These are phyloP conservation scores for Avena atlantica DNA, from an alignment of 176 grass and related monocot genomes.

Conservation along the genomic window DNA sequence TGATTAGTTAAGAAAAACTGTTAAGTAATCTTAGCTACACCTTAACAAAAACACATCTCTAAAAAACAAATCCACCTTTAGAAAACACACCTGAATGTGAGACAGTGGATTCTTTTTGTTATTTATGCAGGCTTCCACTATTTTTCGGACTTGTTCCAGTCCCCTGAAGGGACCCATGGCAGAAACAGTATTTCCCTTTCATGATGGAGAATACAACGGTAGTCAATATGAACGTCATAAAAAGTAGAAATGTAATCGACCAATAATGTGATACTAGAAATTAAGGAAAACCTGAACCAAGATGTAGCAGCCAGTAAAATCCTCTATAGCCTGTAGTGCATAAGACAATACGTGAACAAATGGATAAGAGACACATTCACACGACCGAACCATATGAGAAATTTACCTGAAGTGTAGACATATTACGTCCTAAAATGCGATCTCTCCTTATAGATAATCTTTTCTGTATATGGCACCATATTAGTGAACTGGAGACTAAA, in stretches of 20 bases:
- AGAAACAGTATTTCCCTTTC: slow-evolving; percentile 82
- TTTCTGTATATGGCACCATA: slow-evolving; percentile 66
- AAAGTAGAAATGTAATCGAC: background rate
- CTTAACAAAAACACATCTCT: background rate
- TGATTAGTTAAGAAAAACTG: slow-evolving; percentile 42
- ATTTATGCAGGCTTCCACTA: slow-evolving; percentile 80
- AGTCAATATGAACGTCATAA: slow-evolving; percentile 7
- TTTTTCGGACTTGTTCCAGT: slow-evolving; percentile 75
- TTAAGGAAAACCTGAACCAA: slow-evolving; percentile 75
- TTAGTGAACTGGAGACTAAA: background rate
- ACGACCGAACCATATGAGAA: background rate
- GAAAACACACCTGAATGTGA: slow-evolving; percentile 73
- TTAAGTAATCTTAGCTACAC: slow-evolving; percentile 15
- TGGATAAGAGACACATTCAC: background rate
- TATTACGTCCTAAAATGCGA: slow-evolving; percentile 88
- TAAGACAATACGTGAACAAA: slow-evolving; percentile 26
- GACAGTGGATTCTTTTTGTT: slow-evolving; percentile 82
- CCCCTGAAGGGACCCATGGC: slow-evolving; percentile 80
- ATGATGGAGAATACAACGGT: slow-evolving; percentile 22
- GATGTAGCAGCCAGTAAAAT: slow-evolving; percentile 92
- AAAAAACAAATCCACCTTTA: background rate
- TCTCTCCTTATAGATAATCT: slow-evolving; percentile 87
- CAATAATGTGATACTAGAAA: background rate
- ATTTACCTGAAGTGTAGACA: slow-evolving; percentile 88
- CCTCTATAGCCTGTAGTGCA: slow-evolving; percentile 75